Evolutionary conservation across 2,329 filamentous ascomycete species (phyloP), one percentile per base, ranked within the genome.

Genomic region (Pseudogymnoascus sp.): DNA sequence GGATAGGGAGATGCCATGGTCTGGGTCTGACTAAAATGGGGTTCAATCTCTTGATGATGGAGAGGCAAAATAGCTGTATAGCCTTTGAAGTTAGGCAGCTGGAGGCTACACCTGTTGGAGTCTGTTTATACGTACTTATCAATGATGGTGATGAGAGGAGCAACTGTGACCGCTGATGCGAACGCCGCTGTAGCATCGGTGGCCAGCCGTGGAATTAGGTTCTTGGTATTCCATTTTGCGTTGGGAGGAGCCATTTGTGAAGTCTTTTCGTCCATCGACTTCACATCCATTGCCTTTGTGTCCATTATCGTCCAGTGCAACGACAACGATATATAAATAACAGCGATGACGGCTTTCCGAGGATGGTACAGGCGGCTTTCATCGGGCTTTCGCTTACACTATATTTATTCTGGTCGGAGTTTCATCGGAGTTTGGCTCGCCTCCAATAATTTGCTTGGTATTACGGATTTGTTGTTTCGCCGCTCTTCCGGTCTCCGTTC

Each of bases 71-170:
- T 65, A 33, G 48, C 27, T 33, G 31, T 15, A 15, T 55, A 27
- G 27, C 29, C 48, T 55, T 55, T 33, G 48, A 55, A 18, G 48
- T 55, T 31, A 55, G 48, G 48, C 29, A 10, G 27, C 48, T 55
- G 27, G 9, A 55, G 12, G 29, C 33, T 55, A 55, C 48, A 55
- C 48, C 48, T 62, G 7, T 35, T 37, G 13, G 18, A 36, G n/a
- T 25, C 31, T 15, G 31, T 35, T 18, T 27, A 39, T 36, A 70
- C 77, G 64, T 77, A 92, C 89, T 88, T 85, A 74, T 96, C 92
- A 74, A 97, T 94, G 67, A 94, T 87, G 37, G 88, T 89, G 65
- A 96, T 93, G 39, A 95, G 72, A 1, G 92, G 92, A 61, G 92
- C 90, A 58, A 96, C 88, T 64, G 94, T 77, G 5, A 82, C 82